Evolutionary conservation across 2,329 filamentous ascomycete genomes (phyloP).

Genomic region (Ophiocordyceps camponoti-floridani): DNA sequence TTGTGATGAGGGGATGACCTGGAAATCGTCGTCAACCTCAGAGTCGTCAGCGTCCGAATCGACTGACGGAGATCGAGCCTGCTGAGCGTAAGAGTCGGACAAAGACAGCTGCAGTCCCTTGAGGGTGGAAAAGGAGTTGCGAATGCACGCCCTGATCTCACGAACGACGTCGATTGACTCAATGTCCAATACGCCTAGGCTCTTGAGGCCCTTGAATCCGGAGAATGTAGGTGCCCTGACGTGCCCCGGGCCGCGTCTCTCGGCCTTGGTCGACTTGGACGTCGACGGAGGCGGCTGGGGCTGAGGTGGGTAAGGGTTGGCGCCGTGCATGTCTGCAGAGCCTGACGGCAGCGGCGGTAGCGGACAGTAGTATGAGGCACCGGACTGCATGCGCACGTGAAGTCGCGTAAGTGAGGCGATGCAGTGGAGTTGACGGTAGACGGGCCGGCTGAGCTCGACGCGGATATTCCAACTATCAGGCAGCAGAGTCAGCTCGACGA

Average conservation of each 20-base stretch:
- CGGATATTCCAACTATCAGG: conserved; percentile 41
- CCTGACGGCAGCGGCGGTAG: conserved; percentile 25
- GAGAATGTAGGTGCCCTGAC: conserved; percentile 35
- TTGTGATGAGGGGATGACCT: conserved; percentile 19
- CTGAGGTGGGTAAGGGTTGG: conserved; percentile 4
- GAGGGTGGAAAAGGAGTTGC: conserved; percentile 34
- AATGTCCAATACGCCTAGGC: conserved; percentile 39
- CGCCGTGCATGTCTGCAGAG: conserved; percentile 3
- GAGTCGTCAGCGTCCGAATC: conserved; percentile 28
- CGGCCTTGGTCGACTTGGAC: conserved; percentile 16
- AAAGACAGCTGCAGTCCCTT: conserved; percentile 39
- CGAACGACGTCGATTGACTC: conserved; percentile 35
- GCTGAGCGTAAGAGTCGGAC: conserved; percentile 29
- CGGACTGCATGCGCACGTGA: conserved; percentile 40
- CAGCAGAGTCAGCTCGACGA: not conserved
- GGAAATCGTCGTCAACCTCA: conserved; percentile 37
- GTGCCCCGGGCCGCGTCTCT: conserved; percentile 1
- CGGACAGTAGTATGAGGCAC: conserved; percentile 32
- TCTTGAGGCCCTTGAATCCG: conserved; percentile 36
- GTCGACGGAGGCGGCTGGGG: conserved; percentile 9
- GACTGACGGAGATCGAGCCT: conserved; percentile 17
- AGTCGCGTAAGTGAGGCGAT: conserved; percentile 33
- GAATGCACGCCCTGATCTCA: conserved; percentile 37
- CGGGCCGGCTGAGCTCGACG: conserved; percentile 39
- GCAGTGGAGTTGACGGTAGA: conserved; percentile 37